Percentiles rank a stretch among this genome's conserved stretches.
These are phyloP conservation scores for Neopestalotiopsis clavispora DNA, from an alignment of 2,329 filamentous ascomycete species.

Conservation along the genomic window DNA sequence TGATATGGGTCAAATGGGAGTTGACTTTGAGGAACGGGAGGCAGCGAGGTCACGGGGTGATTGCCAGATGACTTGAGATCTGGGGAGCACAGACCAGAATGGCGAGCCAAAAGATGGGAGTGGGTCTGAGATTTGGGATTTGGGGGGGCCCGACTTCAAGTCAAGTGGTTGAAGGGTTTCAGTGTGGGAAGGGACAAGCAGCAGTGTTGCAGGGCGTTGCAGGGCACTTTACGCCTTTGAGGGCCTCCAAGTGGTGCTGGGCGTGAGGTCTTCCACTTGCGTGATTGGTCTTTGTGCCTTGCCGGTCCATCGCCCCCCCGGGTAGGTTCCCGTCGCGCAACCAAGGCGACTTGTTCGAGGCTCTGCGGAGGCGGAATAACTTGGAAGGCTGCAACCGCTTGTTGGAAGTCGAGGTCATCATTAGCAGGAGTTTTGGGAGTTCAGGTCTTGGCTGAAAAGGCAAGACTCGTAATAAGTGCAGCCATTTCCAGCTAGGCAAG, in stretches of 20 bases:
- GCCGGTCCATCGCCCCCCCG: background rate
- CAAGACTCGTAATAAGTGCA: background rate
- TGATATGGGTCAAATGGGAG: conserved; percentile 8
- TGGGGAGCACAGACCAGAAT: conserved; percentile 15
- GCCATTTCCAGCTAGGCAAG: background rate
- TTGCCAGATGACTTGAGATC: conserved; percentile 16
- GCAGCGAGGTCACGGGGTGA: conserved; percentile 19
- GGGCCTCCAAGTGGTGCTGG: background rate
- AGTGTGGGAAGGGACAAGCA: conserved; percentile 3
- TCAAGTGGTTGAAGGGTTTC: conserved; percentile 1
- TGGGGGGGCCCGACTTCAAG: background rate
- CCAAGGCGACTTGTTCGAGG: background rate
- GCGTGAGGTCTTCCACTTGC: conserved; percentile 1
- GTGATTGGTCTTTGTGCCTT: conserved; percentile 7
- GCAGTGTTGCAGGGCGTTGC: background rate
- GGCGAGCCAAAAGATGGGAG: background rate
- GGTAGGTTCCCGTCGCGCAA: background rate
- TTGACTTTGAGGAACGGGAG: conserved; percentile 14
- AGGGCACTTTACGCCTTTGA: too few relatives aligned
- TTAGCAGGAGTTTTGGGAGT: background rate
- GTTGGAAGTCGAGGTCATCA: background rate
- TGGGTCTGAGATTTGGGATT: background rate
- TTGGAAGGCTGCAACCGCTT: background rate
- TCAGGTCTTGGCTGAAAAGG: background rate
- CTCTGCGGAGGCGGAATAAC: conserved; percentile 12